These are phyloP conservation scores for Noccaea caerulescens DNA, from an alignment of 345 rosid genomes.

Conservation along the genomic window DNA sequence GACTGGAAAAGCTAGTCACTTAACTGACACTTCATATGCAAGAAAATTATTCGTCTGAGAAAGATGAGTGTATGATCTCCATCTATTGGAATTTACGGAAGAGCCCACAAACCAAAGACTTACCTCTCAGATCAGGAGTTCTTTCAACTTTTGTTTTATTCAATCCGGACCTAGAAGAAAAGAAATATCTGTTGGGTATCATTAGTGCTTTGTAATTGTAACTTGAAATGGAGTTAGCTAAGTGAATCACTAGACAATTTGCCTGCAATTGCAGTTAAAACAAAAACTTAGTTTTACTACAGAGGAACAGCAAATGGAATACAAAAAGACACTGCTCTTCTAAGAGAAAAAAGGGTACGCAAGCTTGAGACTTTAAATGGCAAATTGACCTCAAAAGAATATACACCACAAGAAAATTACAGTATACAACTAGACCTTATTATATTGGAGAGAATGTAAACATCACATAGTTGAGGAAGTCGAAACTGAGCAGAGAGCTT, in stretches of 20 bases:
- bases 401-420: neutral
- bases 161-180: slow-evolving; percentile 69
- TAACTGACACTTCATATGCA: neutral
- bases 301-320: neutral
- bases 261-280: slow-evolving; percentile 51
- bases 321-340: neutral
- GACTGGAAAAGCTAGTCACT: slow-evolving; percentile 1
- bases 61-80: neutral
- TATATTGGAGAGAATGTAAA: neutral
- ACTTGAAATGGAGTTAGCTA: too few species aligned
- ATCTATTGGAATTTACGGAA: neutral
- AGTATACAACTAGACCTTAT: neutral
- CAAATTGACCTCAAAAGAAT: neutral
- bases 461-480: neutral
- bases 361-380: neutral
- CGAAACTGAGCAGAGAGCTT: slow-evolving; percentile 48
- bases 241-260: slow-evolving; percentile 48
- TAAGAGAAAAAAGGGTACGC: neutral
- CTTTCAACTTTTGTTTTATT: slow-evolving; percentile 93
- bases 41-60: neutral
- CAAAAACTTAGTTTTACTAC: slow-evolving; percentile 11
- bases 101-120: slow-evolving; percentile 8
- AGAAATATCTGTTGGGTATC: slow-evolving; percentile 29
- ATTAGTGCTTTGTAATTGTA: neutral
- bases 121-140: slow-evolving; percentile 92